Percentiles rank a stretch among this genome's conserved stretches.
Conservation (phyloP, 345 rosid genomes). For the Garcia nutans region DNA sequence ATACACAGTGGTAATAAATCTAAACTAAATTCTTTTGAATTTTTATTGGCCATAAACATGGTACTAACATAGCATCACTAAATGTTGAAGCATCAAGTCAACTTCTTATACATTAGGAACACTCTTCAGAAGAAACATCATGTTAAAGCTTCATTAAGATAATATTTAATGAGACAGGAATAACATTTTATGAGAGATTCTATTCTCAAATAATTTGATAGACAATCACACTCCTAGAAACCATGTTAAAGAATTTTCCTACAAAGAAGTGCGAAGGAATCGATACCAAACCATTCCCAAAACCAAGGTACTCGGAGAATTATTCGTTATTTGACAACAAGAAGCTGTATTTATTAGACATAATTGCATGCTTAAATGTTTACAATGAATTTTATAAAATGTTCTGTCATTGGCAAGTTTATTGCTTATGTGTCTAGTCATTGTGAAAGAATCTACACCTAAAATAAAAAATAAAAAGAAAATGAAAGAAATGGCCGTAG, state of each 20-base stretch:
- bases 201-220: neutral
- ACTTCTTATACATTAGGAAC: conserved; percentile 1
- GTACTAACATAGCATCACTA: neutral
- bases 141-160: conserved; percentile 2
- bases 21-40: neutral
- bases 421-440: neutral
- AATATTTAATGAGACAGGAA: neutral
- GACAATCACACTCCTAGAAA: neutral
- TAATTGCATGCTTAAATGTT: neutral
- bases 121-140: neutral
- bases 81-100: neutral
- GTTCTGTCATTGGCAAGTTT: neutral
- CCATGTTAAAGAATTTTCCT: neutral
- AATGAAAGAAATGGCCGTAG: neutral
- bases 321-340: neutral
- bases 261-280: conserved; percentile 1
- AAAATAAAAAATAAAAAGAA: neutral
- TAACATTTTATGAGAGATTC: neutral
- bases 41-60: neutral
- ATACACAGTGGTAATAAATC: neutral
- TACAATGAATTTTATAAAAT: neutral
- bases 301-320: neutral
- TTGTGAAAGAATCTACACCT: neutral
- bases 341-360: neutral
- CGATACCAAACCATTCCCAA: neutral